Evolutionary conservation across 2,329 filamentous ascomycete species (phyloP).

Genomic region (Raffaelea albimanens): DNA sequence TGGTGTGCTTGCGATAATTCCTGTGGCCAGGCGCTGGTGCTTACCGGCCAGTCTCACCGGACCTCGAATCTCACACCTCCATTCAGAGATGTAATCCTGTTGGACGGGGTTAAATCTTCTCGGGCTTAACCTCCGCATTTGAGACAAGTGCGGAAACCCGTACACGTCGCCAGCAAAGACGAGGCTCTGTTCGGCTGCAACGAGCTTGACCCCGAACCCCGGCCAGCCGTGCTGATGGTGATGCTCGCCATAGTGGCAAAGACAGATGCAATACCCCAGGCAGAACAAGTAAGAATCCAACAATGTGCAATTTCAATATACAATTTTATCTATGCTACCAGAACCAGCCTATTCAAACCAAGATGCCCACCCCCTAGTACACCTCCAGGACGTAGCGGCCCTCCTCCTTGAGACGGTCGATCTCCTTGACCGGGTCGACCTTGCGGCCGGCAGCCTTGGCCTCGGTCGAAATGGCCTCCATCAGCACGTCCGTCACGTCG

Average conservation of each 20-base stretch:
- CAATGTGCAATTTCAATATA: neutral
- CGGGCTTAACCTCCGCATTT: no score
- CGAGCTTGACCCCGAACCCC: neutral
- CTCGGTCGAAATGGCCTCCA: conserved; percentile 80
- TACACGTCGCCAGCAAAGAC: no score
- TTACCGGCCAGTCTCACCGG: no score
- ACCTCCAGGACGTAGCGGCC: conserved; percentile 93
- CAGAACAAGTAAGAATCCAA: neutral
- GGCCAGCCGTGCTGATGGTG: neutral
- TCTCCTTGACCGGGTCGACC: conserved; percentile 79
- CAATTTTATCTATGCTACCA: conserved; percentile 4
- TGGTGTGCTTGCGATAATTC: no score
- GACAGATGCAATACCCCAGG: neutral
- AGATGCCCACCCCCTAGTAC: conserved; percentile 48
- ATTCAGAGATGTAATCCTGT: no score
- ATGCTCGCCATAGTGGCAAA: neutral
- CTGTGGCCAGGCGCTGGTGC: no score
- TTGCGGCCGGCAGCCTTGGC: conserved; percentile 64
- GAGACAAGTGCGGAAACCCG: no score
- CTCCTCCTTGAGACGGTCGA: conserved; percentile 94
- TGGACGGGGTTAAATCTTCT: no score
- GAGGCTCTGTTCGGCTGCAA: no score
- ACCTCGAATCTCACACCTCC: no score
- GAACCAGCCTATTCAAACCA: neutral
- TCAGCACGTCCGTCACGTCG: conserved; percentile 85